Evolutionary conservation across 192 early-diverging fungal genomes (phyloP).

Genomic region (Mortierella hygrophila): DNA sequence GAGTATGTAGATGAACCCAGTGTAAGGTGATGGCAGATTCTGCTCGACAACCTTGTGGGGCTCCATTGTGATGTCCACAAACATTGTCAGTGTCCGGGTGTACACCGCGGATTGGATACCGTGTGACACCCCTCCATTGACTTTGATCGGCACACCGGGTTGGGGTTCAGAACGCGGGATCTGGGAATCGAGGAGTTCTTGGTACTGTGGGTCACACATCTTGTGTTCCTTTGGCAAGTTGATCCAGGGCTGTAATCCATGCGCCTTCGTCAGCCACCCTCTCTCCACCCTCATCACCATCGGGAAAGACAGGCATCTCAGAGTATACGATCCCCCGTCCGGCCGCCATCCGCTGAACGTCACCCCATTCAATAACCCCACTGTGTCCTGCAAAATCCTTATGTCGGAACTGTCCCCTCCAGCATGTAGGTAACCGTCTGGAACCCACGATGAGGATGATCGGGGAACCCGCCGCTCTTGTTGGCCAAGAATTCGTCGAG

Average conservation of each 20-base stretch:
- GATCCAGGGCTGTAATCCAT: constrained; percentile 76
- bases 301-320: constrained; percentile 59
- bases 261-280: constrained; percentile 52
- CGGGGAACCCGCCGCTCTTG: constrained; percentile 55
- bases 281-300: constrained; percentile 17
- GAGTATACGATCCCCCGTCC: constrained; percentile 76
- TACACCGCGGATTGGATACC: constrained; percentile 23
- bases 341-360: constrained; percentile 79
- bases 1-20: constrained; percentile 47
- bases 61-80: constrained; percentile 40
- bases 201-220: constrained; percentile 67
- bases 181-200: constrained; percentile 47
- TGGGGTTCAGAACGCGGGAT: constrained; percentile 44
- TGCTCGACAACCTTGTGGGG: constrained; percentile 31
- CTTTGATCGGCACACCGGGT: constrained; percentile 33
- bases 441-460: constrained; percentile 74
- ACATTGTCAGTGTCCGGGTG: constrained; percentile 41
- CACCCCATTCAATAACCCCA: constrained; percentile 62
- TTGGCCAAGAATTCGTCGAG: constrained; percentile 43
- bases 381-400: constrained; percentile 71
- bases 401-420: constrained; percentile 69
- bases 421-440: constrained; percentile 78
- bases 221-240: constrained; percentile 73
- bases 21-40: constrained; percentile 34
- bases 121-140: constrained; percentile 40